Conservation (phyloP, 2,329 filamentous ascomycete species). For the Fusarium nurragi region DNA sequence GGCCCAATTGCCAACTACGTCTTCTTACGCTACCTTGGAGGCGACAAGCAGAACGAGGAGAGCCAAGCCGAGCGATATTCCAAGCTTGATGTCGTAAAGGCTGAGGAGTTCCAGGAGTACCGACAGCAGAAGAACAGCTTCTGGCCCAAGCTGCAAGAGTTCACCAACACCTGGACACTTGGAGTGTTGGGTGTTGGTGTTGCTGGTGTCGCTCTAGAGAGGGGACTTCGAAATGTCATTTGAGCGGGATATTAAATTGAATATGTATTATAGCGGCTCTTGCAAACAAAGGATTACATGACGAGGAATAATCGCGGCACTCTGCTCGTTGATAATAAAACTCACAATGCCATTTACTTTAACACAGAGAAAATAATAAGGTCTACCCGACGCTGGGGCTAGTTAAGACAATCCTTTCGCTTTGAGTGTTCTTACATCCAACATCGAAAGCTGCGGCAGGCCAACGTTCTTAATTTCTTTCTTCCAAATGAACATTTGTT, state of each 20-base stretch:
- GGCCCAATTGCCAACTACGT: slow-evolving; percentile 14
- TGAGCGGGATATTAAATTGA: neutral
- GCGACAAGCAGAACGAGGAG: slow-evolving; percentile 13
- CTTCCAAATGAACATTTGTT: too few species aligned
- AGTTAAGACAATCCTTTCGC: too few species aligned
- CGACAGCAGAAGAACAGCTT: slow-evolving; percentile 18
- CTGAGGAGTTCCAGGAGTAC: neutral
- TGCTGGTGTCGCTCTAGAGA: slow-evolving; percentile 1
- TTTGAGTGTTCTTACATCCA: too few species aligned
- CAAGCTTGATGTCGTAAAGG: slow-evolving; percentile 2
- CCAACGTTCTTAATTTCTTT: too few species aligned
- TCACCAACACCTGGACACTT: slow-evolving; percentile 1
- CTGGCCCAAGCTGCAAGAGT: slow-evolving; percentile 12
- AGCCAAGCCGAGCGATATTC: slow-evolving; percentile 9
- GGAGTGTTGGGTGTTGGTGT: neutral
- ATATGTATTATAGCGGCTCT: neutral
- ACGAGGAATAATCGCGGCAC: too few species aligned
- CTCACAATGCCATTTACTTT: too few species aligned
- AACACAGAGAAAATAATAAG: too few species aligned
- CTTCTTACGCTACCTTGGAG: slow-evolving; percentile 10
- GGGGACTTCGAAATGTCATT: neutral
- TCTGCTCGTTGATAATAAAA: too few species aligned
- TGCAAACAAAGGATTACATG: too few species aligned
- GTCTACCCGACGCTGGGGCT: too few species aligned
- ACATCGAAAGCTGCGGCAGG: too few species aligned